phyloP scores from a whole-genome alignment of 148 eudicot genomes.

The Vaccinium vitisidaea region DNA sequence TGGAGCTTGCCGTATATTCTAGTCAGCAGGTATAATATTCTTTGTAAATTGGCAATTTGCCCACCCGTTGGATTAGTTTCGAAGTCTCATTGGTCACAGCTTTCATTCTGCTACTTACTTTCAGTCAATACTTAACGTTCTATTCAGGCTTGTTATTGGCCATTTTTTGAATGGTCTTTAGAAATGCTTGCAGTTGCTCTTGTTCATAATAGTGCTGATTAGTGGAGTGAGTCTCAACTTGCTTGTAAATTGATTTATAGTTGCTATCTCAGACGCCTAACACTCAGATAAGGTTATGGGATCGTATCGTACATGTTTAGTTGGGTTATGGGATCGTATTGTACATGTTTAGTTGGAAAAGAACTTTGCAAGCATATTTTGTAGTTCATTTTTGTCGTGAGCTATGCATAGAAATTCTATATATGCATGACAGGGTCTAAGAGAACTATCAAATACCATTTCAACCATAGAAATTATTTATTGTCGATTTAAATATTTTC shows the following conservation, averaged over 20 bases:
- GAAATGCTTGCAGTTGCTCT: background rate
- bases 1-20: slow-evolving; percentile 88
- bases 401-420: background rate
- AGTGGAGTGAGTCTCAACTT: background rate
- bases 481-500: too few species aligned
- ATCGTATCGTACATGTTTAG: background rate
- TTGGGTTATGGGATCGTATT: background rate
- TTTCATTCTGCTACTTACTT: background rate
- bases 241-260: slow-evolving; percentile 2
- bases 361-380: background rate
- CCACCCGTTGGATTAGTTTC: background rate
- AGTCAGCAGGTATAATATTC: slow-evolving; percentile 52
- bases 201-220: background rate
- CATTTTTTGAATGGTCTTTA: background rate
- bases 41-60: background rate
- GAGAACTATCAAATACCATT: background rate
- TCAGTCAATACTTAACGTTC: background rate
- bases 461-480: too few species aligned
- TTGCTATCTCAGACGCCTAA: background rate
- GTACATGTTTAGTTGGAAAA: background rate
- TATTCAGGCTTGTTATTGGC: background rate
- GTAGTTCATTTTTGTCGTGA: background rate
- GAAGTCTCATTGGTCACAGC: background rate
- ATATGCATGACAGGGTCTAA: background rate
- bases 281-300: background rate